Percentiles rank a stretch among this genome's conserved stretches.
Conservation (phyloP, 192 early-diverging fungal species). For the Coemansia sp. region DNA sequence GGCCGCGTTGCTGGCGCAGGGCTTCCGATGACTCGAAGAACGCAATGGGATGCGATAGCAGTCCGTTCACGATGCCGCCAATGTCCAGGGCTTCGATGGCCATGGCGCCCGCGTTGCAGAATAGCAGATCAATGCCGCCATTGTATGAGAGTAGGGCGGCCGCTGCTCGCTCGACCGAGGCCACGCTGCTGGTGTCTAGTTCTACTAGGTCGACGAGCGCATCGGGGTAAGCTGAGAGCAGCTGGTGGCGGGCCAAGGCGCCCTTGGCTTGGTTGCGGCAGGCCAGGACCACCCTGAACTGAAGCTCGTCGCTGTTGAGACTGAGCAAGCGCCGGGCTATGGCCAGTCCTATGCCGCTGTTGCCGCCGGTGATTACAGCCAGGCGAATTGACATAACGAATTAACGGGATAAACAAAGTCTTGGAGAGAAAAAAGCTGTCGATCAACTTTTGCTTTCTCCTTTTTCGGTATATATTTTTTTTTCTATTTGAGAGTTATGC, state of each 20-base stretch:
- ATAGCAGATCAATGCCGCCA: conserved; percentile 29
- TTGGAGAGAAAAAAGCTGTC: neutral
- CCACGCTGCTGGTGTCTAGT: conserved; percentile 48
- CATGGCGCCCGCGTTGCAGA: conserved; percentile 55
- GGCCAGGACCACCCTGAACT: conserved; percentile 32
- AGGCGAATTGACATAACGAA: conserved; percentile 15
- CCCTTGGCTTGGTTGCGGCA: conserved; percentile 40
- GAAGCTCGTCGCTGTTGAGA: neutral
- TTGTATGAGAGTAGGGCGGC: neutral
- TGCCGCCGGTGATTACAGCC: conserved; percentile 40
- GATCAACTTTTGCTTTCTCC: neutral
- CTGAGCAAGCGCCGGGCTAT: conserved; percentile 20
- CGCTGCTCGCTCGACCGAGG: conserved; percentile 33
- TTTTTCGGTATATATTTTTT: neutral
- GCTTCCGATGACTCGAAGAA: conserved; percentile 52
- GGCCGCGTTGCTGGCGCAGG: conserved; percentile 27
- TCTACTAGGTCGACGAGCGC: conserved; percentile 19
- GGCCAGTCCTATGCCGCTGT: conserved; percentile 47
- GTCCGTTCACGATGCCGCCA: conserved; percentile 14
- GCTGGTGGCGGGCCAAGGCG: conserved; percentile 11
- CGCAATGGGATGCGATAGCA: conserved; percentile 32
- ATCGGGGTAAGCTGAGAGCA: conserved; percentile 8
- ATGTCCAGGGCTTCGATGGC: conserved; percentile 28
- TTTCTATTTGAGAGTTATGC: neutral
- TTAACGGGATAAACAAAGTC: neutral